Conservation (phyloP, 2,329 filamentous ascomycete genomes). For the Gremmenia infestans region DNA sequence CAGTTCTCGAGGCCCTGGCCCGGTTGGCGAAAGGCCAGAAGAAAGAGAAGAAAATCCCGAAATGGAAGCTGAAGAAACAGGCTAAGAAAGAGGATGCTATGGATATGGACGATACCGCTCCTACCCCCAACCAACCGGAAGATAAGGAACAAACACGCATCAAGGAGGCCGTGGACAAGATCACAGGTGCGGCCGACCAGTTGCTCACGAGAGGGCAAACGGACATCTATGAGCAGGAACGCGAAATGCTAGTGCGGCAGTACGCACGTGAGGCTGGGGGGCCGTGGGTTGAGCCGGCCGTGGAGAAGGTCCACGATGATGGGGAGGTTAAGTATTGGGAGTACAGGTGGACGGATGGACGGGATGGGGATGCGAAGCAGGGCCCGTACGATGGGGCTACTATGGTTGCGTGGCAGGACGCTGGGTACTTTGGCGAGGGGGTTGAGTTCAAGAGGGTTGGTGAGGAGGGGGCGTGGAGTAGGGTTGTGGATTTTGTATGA, state of each 20-base stretch:
- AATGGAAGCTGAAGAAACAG: conserved; percentile 68
- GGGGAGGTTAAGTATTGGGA: conserved; percentile 62
- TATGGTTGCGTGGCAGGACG: conserved; percentile 88
- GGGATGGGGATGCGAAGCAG: conserved; percentile 73
- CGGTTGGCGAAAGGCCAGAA: conserved; percentile 66
- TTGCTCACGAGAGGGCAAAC: conserved; percentile 76
- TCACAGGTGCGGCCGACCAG: conserved; percentile 87
- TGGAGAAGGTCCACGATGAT: conserved; percentile 27
- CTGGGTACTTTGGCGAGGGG: conserved; percentile 87
- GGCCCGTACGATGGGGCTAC: conserved; percentile 80
- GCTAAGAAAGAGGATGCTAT: conserved; percentile 57
- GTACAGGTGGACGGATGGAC: conserved; percentile 85
- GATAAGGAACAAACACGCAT: conserved; percentile 66
- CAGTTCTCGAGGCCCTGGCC: conserved; percentile 79
- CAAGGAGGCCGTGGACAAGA: conserved; percentile 68
- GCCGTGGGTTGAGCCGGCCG: conserved; percentile 63
- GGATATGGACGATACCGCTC: conserved; percentile 56
- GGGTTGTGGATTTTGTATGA: conserved; percentile 32
- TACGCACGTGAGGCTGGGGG: conserved; percentile 84
- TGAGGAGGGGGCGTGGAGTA: conserved; percentile 39
- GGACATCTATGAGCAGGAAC: conserved; percentile 88
- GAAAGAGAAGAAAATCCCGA: conserved; percentile 55
- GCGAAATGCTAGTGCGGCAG: conserved; percentile 77
- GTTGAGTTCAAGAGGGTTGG: conserved; percentile 69
- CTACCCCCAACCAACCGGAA: conserved; percentile 41